These are phyloP conservation scores for Mikania micrantha DNA, from an alignment of 129 eudicot species.

Conservation along the genomic window DNA sequence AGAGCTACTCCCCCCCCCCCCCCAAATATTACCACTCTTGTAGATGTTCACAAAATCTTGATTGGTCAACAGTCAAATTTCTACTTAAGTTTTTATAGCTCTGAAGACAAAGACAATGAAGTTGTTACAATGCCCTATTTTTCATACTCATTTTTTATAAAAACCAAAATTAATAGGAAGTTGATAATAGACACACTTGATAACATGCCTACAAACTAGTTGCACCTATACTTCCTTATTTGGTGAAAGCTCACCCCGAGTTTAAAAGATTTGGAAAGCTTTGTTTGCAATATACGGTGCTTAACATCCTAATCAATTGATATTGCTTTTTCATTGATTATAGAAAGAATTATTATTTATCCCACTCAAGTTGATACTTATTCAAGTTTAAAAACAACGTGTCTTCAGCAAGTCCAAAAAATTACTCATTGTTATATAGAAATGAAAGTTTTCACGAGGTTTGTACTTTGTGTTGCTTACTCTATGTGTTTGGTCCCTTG, in stretches of 20 bases:
- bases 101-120: neutral
- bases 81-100: neutral
- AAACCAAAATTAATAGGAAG: neutral
- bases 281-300: neutral
- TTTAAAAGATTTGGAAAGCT: neutral
- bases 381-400: neutral
- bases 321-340: neutral
- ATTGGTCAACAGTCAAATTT: neutral
- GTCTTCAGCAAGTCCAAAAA: neutral
- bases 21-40: too few species aligned
- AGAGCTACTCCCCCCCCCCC: too few species aligned
- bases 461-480: neutral
- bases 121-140: neutral
- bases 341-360: neutral
- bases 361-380: neutral
- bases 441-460: neutral
- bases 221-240: neutral
- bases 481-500: neutral
- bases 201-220: neutral
- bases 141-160: neutral
- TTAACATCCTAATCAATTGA: neutral
- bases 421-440: neutral
- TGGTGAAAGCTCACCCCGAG: neutral
- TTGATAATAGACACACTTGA: neutral
- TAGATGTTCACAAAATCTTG: conserved; percentile 4